Conservation (phyloP, 2,329 filamentous ascomycete genomes). For the Septoria linicola region DNA sequence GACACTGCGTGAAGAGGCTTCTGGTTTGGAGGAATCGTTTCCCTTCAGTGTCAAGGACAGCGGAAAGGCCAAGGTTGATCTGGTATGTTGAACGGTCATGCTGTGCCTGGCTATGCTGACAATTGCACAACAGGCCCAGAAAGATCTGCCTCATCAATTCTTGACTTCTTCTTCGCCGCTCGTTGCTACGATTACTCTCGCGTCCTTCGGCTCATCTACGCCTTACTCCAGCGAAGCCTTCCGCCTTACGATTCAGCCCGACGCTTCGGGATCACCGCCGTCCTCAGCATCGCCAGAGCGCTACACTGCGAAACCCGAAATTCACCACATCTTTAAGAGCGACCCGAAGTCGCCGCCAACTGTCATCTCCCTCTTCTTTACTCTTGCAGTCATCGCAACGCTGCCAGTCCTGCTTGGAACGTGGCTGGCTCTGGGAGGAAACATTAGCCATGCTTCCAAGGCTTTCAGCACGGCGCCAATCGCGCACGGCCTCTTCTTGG, state of each 20-base stretch:
- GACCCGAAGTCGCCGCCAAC: constrained; percentile 79
- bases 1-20: constrained; percentile 69
- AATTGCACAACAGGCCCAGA: constrained; percentile 66
- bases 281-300: constrained; percentile 68
- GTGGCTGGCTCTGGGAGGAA: constrained; percentile 80
- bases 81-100: constrained; percentile 59
- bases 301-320: constrained; percentile 80
- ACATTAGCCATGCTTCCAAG: constrained; percentile 72
- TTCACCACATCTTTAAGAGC: constrained; percentile 83
- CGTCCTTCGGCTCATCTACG: constrained; percentile 74
- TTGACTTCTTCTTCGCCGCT: constrained; percentile 66
- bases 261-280: constrained; percentile 60
- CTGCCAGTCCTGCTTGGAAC: constrained; percentile 70
- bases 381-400: constrained; percentile 68
- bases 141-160: constrained; percentile 84
- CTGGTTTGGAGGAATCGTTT: constrained; percentile 83
- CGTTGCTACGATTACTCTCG: constrained; percentile 78
- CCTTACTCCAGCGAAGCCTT: constrained; percentile 71
- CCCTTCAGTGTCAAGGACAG: constrained; percentile 79
- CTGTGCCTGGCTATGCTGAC: constrained; percentile 13
- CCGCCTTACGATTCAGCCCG: constrained; percentile 65
- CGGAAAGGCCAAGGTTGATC: constrained; percentile 79
- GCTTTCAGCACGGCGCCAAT: constrained; percentile 75
- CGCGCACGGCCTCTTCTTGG: constrained; percentile 80
- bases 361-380: constrained; percentile 75